phyloP scores from a whole-genome alignment of 2,329 filamentous ascomycete species.

The Trichoderma atroviride region DNA sequence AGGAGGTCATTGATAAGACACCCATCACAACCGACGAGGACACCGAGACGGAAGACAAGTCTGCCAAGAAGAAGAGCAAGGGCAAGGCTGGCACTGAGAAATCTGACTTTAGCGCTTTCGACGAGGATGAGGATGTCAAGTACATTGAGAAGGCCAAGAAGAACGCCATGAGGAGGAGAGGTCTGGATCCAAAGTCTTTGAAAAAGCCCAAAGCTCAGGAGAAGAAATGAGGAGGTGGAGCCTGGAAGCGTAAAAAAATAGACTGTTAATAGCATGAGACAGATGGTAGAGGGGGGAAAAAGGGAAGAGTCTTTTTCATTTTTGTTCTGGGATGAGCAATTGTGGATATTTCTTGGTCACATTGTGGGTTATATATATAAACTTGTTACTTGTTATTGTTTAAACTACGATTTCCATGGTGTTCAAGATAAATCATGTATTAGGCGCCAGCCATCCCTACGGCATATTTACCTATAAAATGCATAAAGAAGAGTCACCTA shows the following conservation, averaged over 20 bases:
- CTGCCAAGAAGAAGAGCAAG: slow-evolving; percentile 5
- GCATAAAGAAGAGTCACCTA: neutral
- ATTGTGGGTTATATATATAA: slow-evolving; percentile 19
- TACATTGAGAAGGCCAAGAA: slow-evolving; percentile 74
- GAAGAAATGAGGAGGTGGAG: slow-evolving; percentile 13
- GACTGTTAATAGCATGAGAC: slow-evolving; percentile 13
- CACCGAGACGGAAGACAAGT: slow-evolving; percentile 44
- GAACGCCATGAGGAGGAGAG: slow-evolving; percentile 73
- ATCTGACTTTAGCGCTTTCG: slow-evolving; percentile 70
- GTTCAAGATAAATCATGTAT: neutral
- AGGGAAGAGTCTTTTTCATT: neutral
- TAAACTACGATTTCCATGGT: neutral
- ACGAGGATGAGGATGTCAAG: slow-evolving; percentile 71
- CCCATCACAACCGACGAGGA: slow-evolving; percentile 60
- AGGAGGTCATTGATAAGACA: slow-evolving; percentile 66
- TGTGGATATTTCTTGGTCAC: slow-evolving; percentile 18
- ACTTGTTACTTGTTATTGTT: neutral
- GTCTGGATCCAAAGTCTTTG: slow-evolving; percentile 64
- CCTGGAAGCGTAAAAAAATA: neutral
- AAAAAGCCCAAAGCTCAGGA: slow-evolving; percentile 33
- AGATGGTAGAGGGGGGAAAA: slow-evolving; percentile 15
- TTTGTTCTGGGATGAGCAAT: slow-evolving; percentile 12
- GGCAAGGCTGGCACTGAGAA: slow-evolving; percentile 34
- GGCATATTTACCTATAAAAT: neutral
- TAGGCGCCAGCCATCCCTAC: neutral